Conservation (phyloP, 108 stramenopile genomes). For the Fragilariopsis cylindrus region DNA sequence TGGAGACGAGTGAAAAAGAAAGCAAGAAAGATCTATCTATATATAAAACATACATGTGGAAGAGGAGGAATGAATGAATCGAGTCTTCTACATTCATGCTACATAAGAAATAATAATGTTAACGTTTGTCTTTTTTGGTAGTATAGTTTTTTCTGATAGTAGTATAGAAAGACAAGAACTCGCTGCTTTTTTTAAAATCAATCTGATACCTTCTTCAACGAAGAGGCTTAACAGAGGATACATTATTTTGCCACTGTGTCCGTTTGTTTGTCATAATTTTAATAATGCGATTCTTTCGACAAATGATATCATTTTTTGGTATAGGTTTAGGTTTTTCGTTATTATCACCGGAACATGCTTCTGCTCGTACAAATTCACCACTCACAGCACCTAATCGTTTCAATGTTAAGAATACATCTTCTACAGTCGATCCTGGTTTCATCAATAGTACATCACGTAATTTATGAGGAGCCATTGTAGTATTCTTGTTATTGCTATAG, state of each 20-base stretch:
- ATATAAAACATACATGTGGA: too few species aligned
- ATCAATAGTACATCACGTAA: conserved; percentile 76
- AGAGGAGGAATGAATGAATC: too few species aligned
- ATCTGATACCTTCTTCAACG: too few species aligned
- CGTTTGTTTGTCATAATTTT: conserved; percentile 82
- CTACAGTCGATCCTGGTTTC: conserved; percentile 88
- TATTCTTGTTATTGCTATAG: conserved; percentile 11
- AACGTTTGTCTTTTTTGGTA: too few species aligned
- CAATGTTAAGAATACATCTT: conserved; percentile 72
- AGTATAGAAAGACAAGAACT: too few species aligned
- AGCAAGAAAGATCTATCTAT: too few species aligned
- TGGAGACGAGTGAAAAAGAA: too few species aligned
- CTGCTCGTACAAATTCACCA: conserved; percentile 87
- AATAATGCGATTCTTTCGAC: conserved; percentile 63
- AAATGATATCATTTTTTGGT: conserved; percentile 56
- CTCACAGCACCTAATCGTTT: conserved; percentile 70
- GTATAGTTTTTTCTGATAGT: too few species aligned
- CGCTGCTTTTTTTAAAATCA: too few species aligned
- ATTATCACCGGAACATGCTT: conserved; percentile 50
- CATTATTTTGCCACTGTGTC: conserved; percentile 58
- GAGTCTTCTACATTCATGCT: too few species aligned
- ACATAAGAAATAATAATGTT: too few species aligned
- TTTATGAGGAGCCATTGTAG: neutral
- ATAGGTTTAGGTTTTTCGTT: conserved; percentile 73
- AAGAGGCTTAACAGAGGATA: too few species aligned